A percentile compares a stretch with the other conserved stretches of the same genome.
Conservation (phyloP, 2,329 filamentous ascomycete genomes). For the Colletotrichum euphorbiae region DNA sequence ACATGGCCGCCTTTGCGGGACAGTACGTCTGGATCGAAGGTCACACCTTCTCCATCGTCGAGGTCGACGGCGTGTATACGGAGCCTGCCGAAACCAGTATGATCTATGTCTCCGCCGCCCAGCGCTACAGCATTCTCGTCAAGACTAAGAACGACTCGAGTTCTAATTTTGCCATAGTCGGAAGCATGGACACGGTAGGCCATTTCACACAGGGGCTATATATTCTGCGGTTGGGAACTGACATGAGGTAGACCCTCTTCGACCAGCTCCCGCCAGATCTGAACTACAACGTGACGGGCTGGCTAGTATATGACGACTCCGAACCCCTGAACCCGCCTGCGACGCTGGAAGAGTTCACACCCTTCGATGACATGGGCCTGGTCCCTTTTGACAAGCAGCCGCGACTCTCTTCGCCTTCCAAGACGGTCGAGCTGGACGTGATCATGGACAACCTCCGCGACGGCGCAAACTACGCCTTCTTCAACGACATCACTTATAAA, state of each 20-base stretch:
- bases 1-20: constrained; percentile 77
- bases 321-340: constrained; percentile 63
- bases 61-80: constrained; percentile 79
- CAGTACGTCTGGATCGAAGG: constrained; percentile 76
- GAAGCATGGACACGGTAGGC: constrained; percentile 75
- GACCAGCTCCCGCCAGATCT: constrained; percentile 74
- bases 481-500: constrained; percentile 83
- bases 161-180: constrained; percentile 75
- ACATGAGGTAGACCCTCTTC: constrained; percentile 66
- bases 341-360: constrained; percentile 69
- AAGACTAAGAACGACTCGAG: constrained; percentile 72
- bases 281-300: constrained; percentile 76
- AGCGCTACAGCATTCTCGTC: constrained; percentile 72
- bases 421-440: constrained; percentile 71
- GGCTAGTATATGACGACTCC: constrained; percentile 67
- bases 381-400: constrained; percentile 74
- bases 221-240: constrained; percentile 40
- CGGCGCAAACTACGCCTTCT: constrained; percentile 71
- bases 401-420: constrained; percentile 71
- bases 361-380: constrained; percentile 80
- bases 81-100: constrained; percentile 69
- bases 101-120: constrained; percentile 76
- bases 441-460: constrained; percentile 71
- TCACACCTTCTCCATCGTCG: constrained; percentile 76
- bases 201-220: constrained; percentile 30